Evolutionary conservation across 2,329 filamentous ascomycete genomes (phyloP), one percentile per base, ranked within the genome.

Genomic region (Truncatella angustata): DNA sequence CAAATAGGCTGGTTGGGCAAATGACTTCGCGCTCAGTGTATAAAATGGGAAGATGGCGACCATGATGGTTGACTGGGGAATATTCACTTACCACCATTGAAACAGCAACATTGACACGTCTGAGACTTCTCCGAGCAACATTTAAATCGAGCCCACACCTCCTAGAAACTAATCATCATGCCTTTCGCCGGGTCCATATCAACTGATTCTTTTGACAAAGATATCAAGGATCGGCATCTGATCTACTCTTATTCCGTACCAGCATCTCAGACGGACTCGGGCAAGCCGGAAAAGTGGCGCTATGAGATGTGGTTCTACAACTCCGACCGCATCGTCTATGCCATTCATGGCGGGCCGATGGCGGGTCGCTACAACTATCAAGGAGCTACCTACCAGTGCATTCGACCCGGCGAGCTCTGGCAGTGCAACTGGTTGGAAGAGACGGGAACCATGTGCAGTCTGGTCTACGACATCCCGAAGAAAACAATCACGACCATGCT

Each of bases 261-360:
- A 12, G 45, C 40, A 14, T 36, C 30, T 18, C 21, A 55, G 20
- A 55, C 55, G 6, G 37, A 51, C 14, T 53, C 54, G n/a, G 51
- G 56, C 21, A 44, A 50, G 44, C 47, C 39, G 18, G 51, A 56
- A 43, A 50, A 51, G 35, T 84, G 80, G 81, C 74, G 78, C 2
- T 84, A 84, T 58, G 81, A 84, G 54, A 75, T 84, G 60, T 84
- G 81, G 80, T 82, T 82, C 65, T 79, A 78, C 58, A 80, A 74
- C n/a, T 66, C 74, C 16, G 66, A 73, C 50, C 73, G 79, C 4
- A 74, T 82, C 44, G 75, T 84, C 53, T 84, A 84, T 57, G 74
- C 75, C 21, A 84, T 84, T 50, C 80, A 84, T 56, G 79, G 81
- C 4, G 80, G 80, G 0, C 81, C 80, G 3, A 84, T 84, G 80